Conservation (phyloP, 2,329 filamentous ascomycete genomes). For the Arthrinium phaeospermum region DNA sequence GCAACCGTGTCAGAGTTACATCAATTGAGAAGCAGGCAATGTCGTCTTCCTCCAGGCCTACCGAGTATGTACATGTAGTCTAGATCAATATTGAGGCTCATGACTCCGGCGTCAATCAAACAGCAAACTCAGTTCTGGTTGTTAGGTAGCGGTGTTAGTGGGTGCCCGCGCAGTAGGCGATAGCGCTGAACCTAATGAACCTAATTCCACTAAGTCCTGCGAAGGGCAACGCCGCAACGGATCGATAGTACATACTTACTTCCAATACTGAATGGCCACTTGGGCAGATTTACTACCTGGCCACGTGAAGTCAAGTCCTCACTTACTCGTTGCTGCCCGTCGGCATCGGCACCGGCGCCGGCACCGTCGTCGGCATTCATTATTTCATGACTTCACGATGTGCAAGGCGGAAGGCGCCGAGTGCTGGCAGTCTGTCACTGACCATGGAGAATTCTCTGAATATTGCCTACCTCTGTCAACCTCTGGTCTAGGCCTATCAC, state of each 20-base stretch:
- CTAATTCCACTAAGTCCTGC: neutral
- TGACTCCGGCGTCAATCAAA: neutral
- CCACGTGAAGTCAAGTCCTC: neutral
- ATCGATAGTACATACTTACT: neutral
- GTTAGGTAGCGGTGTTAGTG: neutral
- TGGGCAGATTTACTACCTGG: neutral
- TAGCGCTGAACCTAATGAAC: conserved; percentile 6
- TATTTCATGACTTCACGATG: neutral
- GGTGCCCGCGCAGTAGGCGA: neutral
- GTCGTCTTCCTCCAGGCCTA: too few relatives aligned
- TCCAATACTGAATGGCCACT: neutral
- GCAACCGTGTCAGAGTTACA: too few relatives aligned
- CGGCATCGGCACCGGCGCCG: neutral
- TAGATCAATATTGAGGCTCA: neutral
- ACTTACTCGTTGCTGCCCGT: neutral
- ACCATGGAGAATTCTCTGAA: neutral
- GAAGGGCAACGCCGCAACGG: neutral
- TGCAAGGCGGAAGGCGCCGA: neutral
- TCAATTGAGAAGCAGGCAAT: too few relatives aligned
- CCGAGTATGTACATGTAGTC: too few relatives aligned
- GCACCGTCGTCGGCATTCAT: neutral
- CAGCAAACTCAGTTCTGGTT: neutral
- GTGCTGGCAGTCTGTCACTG: too few relatives aligned
- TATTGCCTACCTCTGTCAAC: too few relatives aligned
- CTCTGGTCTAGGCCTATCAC: neutral